These are phyloP conservation scores for Fraxinus velutina DNA, from an alignment of 305 asterid genomes.

Conservation along the genomic window DNA sequence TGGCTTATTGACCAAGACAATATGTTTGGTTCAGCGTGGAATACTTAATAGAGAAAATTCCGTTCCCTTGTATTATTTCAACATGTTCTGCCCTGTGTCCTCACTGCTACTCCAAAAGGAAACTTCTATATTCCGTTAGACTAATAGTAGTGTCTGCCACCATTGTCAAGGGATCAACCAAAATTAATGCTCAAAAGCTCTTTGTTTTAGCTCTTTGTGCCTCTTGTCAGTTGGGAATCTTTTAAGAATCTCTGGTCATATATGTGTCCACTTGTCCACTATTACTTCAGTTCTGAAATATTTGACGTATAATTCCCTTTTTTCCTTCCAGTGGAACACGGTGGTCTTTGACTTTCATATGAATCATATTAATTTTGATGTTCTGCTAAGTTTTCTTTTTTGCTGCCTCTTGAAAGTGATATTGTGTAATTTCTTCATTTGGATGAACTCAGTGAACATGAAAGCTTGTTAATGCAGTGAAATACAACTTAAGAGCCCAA, in stretches of 20 bases:
- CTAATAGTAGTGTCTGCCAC: background rate
- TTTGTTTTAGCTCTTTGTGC: background rate
- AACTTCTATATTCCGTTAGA: background rate
- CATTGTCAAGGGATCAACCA: background rate
- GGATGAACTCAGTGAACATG: conserved; percentile 14
- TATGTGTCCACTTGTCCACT: background rate
- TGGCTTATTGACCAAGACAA: conserved; percentile 16
- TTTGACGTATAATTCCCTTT: background rate
- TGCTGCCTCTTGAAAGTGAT: background rate
- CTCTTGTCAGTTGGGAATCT: background rate
- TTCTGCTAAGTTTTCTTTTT: background rate
- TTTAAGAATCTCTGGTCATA: background rate
- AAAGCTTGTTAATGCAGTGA: conserved; percentile 51
- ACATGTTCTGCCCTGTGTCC: background rate
- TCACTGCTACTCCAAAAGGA: background rate
- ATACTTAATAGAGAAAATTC: background rate
- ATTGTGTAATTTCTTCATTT: background rate
- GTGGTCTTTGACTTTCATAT: background rate
- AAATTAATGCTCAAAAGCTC: background rate
- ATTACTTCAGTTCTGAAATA: background rate
- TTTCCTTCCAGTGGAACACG: background rate
- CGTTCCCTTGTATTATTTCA: background rate
- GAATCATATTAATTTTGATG: conserved; percentile 10
- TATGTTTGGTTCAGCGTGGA: background rate
- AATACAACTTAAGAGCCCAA: conserved; percentile 95